Evolutionary conservation across 257 asterid species (phyloP), one percentile per base, ranked within the genome.

Genomic region (Lycium barbarum): DNA sequence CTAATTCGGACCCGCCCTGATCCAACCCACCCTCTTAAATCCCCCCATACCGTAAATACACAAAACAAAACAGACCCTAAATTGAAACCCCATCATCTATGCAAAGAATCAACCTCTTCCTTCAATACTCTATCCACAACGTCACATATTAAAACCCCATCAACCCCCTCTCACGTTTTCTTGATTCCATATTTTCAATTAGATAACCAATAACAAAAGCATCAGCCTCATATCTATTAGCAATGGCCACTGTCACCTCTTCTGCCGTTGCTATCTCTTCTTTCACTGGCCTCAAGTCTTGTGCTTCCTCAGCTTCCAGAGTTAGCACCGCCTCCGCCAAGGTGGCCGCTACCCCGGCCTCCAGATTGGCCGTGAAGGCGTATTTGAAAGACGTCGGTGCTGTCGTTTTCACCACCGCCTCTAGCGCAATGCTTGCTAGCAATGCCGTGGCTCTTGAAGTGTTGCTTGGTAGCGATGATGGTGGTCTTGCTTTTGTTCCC

Each of bases 231-330:
- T 58, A 58, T 58, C 45, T 40, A 26, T 26, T 26, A 26, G 33
- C 33, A 84, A 91, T 92, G 97, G 94, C 97, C 81, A 62, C 91
- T 4, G 83, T 92, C 18, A 89, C 97, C 87, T 91, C 95, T 36
- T 90, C 94, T 51, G 92, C 97, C 12, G 93, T 92, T 71, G 51
- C 94, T 88, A 88, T 93, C 84, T 94, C 97, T 49, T 87, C 97
- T 11, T 89, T 94, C 97, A 87, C 93, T 7, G 93, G 93, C 84
- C 95, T 93, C 11, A 91, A 90, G 84, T 76, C 92, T 33, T 68
- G 65, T 13, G 66, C 92, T 40, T 40, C 45, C 45, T 40, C 45
- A 7, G 1, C 90, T 51, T 51, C 92, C 8, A 90, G 84, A 72
- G 62, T 86, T 76, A 59, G 86, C 86, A 55, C 20, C 78, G 59